Percentiles rank a stretch among this genome's conserved stretches.
Conservation (phyloP, 345 rosid species). For the Eucalyptus fibrosa region DNA sequence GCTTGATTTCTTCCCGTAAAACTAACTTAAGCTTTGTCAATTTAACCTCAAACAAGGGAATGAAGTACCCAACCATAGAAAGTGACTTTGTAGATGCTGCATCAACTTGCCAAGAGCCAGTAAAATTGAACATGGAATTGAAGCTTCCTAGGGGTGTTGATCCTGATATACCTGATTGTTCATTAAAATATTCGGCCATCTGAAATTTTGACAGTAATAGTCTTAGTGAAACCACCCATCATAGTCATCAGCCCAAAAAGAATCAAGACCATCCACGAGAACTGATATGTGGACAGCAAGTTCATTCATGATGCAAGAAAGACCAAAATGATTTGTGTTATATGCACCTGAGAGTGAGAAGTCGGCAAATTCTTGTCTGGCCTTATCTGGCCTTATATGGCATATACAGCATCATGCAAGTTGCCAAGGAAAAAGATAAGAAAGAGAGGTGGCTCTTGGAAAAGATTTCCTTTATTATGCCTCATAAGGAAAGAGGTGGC, state of each 20-base stretch:
- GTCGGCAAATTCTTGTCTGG: background rate
- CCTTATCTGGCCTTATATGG: background rate
- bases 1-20: conserved; percentile 51
- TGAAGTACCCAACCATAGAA: conserved; percentile 74
- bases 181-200: conserved; percentile 82
- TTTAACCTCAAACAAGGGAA: conserved; percentile 54
- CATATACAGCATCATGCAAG: background rate
- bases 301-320: background rate
- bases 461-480: no score
- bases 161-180: conserved; percentile 65
- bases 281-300: background rate
- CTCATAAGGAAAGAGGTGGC: no score
- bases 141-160: conserved; percentile 87
- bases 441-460: background rate
- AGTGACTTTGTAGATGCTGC: conserved; percentile 93
- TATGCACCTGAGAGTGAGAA: background rate
- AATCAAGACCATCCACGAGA: background rate
- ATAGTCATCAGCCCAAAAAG: background rate
- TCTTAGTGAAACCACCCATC: background rate
- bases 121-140: conserved; percentile 93
- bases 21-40: conserved; percentile 37
- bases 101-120: conserved; percentile 90
- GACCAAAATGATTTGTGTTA: background rate
- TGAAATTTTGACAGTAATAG: conserved; percentile 9
- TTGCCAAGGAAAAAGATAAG: background rate